These are phyloP conservation scores for Pouteria campechiana DNA, from an alignment of 179 eudicot species.

Conservation along the genomic window DNA sequence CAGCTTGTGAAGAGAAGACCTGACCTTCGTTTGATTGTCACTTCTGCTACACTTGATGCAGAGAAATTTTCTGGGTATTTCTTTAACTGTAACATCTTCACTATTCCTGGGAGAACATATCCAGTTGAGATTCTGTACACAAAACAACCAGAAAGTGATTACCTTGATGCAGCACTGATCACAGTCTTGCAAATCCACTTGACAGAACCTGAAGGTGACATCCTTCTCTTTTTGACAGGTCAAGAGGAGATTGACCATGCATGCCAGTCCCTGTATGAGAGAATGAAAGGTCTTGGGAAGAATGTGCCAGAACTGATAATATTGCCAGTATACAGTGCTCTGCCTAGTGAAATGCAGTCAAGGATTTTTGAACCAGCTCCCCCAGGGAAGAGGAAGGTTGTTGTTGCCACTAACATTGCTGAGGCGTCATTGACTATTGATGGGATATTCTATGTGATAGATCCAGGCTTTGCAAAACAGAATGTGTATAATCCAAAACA, in stretches of 20 bases:
- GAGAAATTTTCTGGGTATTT: constrained; percentile 96
- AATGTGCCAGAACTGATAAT: constrained; percentile 90
- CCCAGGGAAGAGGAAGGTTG: constrained; percentile 90
- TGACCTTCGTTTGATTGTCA: constrained; percentile 83
- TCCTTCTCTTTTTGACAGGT: constrained; percentile 87
- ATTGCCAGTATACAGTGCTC: constrained; percentile 92
- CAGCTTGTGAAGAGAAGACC: constrained; percentile 62
- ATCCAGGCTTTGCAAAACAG: constrained; percentile 93
- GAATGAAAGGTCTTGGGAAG: constrained; percentile 81
- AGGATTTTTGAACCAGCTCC: constrained; percentile 97
- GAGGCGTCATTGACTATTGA: constrained; percentile 96
- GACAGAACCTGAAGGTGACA: constrained; percentile 92
- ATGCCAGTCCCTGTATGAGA: constrained; percentile 75
- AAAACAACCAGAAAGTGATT: constrained; percentile 88
- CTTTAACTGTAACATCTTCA: constrained; percentile 80
- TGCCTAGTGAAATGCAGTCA: constrained; percentile 98
- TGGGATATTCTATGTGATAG: constrained; percentile 89
- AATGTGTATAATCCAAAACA: constrained; percentile 94
- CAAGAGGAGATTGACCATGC: constrained; percentile 96
- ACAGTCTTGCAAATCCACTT: constrained; percentile 89
- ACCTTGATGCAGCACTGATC: constrained; percentile 78
- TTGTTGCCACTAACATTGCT: constrained; percentile 93
- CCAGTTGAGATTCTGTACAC: constrained; percentile 90
- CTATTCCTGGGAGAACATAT: constrained; percentile 90
- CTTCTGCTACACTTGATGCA: constrained; percentile 95